A percentile compares a stretch with the other conserved stretches of the same genome.
Evolutionary conservation across 2,329 filamentous ascomycete species (phyloP).

Genomic region (Ceratocystis colombiana): DNA sequence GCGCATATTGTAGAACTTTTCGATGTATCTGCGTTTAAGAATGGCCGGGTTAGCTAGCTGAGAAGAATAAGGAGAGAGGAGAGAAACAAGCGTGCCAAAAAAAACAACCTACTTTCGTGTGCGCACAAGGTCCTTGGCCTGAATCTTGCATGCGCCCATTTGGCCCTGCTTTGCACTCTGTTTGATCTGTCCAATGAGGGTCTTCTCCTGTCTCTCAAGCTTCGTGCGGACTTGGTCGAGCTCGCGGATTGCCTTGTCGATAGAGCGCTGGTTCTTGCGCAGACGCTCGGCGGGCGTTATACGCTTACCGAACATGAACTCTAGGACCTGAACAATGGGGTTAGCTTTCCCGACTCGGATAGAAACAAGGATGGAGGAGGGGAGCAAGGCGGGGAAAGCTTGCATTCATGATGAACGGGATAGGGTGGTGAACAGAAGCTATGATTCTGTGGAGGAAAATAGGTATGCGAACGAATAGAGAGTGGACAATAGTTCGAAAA

Average conservation of each 20-base stretch:
- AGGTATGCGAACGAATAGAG: neutral
- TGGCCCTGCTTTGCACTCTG: constrained; percentile 97
- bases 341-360: neutral
- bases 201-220: constrained; percentile 98
- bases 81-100: constrained; percentile 1
- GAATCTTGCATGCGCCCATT: constrained; percentile 97
- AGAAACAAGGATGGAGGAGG: neutral
- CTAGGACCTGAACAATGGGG: constrained; percentile 58
- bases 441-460: neutral
- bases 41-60: neutral
- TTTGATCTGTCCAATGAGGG: constrained; percentile 89
- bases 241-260: constrained; percentile 95
- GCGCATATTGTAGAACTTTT: constrained; percentile 98
- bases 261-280: constrained; percentile 87
- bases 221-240: constrained; percentile 91
- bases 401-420: constrained; percentile 46
- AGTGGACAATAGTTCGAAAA: neutral
- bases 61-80: neutral
- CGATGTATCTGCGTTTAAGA: constrained; percentile 59
- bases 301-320: constrained; percentile 99
- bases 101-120: constrained; percentile 56
- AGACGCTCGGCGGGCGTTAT: constrained; percentile 91
- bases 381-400: constrained; percentile 5
- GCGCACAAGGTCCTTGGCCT: constrained; percentile 91
- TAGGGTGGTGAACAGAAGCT: neutral